Percentiles rank a stretch among this genome's conserved stretches.
Conservation (phyloP, 352 stramenopile species). For the Elongisporangium prolatum region DNA sequence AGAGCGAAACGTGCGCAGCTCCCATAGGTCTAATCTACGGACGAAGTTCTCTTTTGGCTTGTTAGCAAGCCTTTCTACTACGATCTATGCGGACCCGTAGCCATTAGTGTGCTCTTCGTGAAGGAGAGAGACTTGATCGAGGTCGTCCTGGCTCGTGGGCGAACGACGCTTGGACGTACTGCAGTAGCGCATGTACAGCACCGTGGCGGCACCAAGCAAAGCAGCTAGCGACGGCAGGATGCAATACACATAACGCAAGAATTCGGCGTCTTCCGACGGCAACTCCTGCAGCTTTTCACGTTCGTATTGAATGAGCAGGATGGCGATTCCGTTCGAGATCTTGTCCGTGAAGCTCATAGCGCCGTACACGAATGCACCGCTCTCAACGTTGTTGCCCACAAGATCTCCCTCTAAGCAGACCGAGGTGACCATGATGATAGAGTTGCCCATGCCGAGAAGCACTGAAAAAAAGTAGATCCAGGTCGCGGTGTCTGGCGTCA, state of each 20-base stretch:
- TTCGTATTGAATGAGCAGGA: slow-evolving; percentile 80
- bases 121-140: not conserved
- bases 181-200: slow-evolving; percentile 74
- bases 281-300: slow-evolving; percentile 59
- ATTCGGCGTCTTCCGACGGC: slow-evolving; percentile 55
- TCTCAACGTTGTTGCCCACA: slow-evolving; percentile 78
- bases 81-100: not conserved
- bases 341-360: slow-evolving; percentile 88
- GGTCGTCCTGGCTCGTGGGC: not conserved
- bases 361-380: slow-evolving; percentile 82
- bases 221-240: slow-evolving; percentile 58
- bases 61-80: not conserved
- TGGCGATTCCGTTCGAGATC: slow-evolving; percentile 78
- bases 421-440: slow-evolving; percentile 85
- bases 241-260: slow-evolving; percentile 74
- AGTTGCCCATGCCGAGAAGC: slow-evolving; percentile 79
- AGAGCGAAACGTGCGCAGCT: not conserved
- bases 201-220: slow-evolving; percentile 47
- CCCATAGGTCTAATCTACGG: not conserved
- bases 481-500: slow-evolving; percentile 49
- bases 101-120: not conserved
- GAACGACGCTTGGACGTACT: slow-evolving; percentile 28
- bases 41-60: not conserved
- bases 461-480: slow-evolving; percentile 75
- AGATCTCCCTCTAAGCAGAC: slow-evolving; percentile 81